Evolutionary conservation across 2,329 filamentous ascomycete genomes (phyloP).

Genomic region (Fusarium nisikadoi): DNA sequence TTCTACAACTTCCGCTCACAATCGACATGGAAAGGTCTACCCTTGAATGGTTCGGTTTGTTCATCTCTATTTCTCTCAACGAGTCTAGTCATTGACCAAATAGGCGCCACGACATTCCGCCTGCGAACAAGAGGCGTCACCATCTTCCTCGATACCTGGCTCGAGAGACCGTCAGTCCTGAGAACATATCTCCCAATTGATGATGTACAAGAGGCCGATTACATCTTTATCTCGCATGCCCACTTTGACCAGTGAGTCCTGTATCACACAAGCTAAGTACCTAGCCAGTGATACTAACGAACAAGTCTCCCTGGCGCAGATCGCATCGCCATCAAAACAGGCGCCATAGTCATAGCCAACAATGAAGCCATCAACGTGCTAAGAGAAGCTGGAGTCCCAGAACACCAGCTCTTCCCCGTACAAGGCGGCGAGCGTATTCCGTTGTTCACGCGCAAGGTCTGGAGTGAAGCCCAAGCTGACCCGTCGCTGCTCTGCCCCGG

Average conservation of each 20-base stretch:
- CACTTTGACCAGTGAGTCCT: neutral
- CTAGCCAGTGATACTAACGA: too few relatives aligned
- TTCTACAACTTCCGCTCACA: too few relatives aligned
- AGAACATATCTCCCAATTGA: neutral
- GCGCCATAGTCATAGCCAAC: neutral
- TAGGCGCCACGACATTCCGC: neutral
- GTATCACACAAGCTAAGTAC: too few relatives aligned
- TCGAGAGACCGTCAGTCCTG: neutral
- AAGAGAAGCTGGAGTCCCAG: neutral
- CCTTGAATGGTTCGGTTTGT: neutral
- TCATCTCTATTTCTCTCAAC: rapidly evolving
- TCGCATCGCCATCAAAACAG: constrained; percentile 4
- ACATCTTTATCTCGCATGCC: neutral
- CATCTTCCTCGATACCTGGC: neutral
- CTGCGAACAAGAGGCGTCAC: neutral
- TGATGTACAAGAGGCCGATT: neutral
- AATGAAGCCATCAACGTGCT: neutral
- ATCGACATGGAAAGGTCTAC: neutral
- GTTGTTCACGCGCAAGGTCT: neutral
- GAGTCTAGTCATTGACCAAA: rapidly evolving
- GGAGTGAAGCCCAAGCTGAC: neutral
- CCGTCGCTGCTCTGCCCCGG: neutral
- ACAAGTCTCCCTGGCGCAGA: neutral
- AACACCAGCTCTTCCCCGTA: neutral
- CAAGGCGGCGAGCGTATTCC: constrained; percentile 3